phyloP scores from a whole-genome alignment of 2,329 filamentous ascomycete genomes.

The Penicillium sp. region DNA sequence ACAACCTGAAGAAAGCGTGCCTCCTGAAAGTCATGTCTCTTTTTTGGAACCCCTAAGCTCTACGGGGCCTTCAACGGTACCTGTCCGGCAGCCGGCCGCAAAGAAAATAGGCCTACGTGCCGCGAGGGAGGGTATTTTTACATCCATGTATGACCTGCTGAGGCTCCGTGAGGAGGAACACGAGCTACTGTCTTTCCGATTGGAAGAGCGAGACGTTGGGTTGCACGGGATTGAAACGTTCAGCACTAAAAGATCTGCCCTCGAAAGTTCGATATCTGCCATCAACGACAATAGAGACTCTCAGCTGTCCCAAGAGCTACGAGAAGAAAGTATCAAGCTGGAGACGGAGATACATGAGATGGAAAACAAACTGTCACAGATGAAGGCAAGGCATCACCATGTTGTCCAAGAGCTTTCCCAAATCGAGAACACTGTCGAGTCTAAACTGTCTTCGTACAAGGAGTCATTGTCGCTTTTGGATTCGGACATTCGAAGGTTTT shows the following conservation, averaged over 20 bases:
- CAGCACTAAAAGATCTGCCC: slow-evolving; percentile 53
- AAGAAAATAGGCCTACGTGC: slow-evolving; percentile 58
- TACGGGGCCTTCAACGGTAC: slow-evolving; percentile 42
- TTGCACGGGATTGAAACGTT: slow-evolving; percentile 58
- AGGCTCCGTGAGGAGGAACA: slow-evolving; percentile 62
- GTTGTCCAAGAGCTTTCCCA: slow-evolving; percentile 58
- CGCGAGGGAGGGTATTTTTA: slow-evolving; percentile 62
- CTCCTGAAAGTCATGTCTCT: slow-evolving; percentile 52
- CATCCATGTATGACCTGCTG: slow-evolving; percentile 61
- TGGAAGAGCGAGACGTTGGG: slow-evolving; percentile 51
- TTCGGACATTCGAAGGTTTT: slow-evolving; percentile 58
- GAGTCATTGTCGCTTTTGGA: slow-evolving; percentile 61
- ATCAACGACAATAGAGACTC: slow-evolving; percentile 55
- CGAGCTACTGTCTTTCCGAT: slow-evolving; percentile 53
- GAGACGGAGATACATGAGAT: slow-evolving; percentile 62
- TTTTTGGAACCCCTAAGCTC: slow-evolving; percentile 36
- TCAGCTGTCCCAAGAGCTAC: slow-evolving; percentile 50
- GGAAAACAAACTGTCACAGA: slow-evolving; percentile 59
- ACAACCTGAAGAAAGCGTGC: slow-evolving; percentile 47
- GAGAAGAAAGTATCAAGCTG: slow-evolving; percentile 56
- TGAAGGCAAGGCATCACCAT: slow-evolving; percentile 60
- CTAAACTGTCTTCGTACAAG: slow-evolving; percentile 63
- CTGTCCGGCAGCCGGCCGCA: slow-evolving; percentile 42
- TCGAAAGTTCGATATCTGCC: slow-evolving; percentile 56
- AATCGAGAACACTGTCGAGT: slow-evolving; percentile 62